phyloP scores from a whole-genome alignment of 1,139 yeast species.

The Torulaspora pretoriensis region DNA sequence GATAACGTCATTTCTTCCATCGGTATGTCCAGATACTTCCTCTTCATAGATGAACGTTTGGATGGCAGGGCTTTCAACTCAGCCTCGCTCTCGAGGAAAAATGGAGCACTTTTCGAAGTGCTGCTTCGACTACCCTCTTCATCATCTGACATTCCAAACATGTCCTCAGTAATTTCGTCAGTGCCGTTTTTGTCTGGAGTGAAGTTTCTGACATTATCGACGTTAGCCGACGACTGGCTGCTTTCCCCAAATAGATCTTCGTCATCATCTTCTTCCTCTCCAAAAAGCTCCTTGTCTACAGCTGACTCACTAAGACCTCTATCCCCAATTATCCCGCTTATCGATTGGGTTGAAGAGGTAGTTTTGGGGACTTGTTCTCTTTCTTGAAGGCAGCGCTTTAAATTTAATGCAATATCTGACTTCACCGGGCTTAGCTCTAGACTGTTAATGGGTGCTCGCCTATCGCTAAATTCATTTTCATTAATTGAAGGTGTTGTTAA shows the following conservation, averaged over 20 bases:
- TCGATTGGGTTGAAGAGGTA: constrained; percentile 1
- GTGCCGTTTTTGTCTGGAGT: constrained; percentile 14
- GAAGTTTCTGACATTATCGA: constrained; percentile 8
- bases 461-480: constrained; percentile 25
- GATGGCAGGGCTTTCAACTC: constrained; percentile 6
- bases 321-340: constrained; percentile 2
- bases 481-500: constrained; percentile 28
- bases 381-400: constrained; percentile 7
- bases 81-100: constrained; percentile 10
- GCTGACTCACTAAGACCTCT: constrained; percentile 20
- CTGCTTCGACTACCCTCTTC: constrained; percentile 24
- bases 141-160: constrained; percentile 35
- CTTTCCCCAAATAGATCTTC: constrained; percentile 36
- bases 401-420: constrained; percentile 10
- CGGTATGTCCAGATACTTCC: constrained; percentile 48
- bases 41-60: constrained; percentile 20
- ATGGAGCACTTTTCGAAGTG: constrained; percentile 9
- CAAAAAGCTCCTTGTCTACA: constrained; percentile 25
- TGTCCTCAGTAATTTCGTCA: constrained; percentile 35
- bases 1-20: constrained; percentile 52
- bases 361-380: constrained; percentile 1
- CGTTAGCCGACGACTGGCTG: constrained; percentile 25
- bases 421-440: constrained; percentile 19
- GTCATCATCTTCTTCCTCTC: constrained; percentile 25
- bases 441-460: constrained; percentile 17